These are phyloP conservation scores for Boletus subcaerulescens DNA, from an alignment of 768 basidiomycete species.

Conservation along the genomic window DNA sequence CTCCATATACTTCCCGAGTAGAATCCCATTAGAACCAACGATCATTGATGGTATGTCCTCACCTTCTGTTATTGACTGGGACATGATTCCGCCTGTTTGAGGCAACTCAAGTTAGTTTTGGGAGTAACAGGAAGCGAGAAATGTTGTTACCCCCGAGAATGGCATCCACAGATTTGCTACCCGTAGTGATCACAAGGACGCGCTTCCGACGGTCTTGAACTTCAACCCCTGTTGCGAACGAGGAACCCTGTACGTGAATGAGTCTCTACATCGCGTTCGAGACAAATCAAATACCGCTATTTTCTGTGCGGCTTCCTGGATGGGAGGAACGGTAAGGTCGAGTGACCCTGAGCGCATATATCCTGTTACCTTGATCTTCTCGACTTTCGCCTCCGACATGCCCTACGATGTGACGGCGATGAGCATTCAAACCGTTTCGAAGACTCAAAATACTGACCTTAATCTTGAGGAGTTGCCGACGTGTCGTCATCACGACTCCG, in stretches of 20 bases:
- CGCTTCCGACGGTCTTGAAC: conserved; percentile 82
- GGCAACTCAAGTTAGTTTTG: neutral
- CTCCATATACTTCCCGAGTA: conserved; percentile 73
- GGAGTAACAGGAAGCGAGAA: neutral
- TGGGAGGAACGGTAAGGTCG: neutral
- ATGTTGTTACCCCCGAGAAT: conserved; percentile 72
- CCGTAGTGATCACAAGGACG: conserved; percentile 84
- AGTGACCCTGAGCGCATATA: conserved; percentile 8
- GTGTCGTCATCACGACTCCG: conserved; percentile 88
- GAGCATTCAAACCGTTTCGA: neutral
- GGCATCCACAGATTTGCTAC: conserved; percentile 86
- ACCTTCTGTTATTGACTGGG: conserved; percentile 94
- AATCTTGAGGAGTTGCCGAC: conserved; percentile 87
- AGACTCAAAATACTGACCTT: conserved; percentile 53
- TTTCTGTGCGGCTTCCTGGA: conserved; percentile 86
- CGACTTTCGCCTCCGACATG: conserved; percentile 95
- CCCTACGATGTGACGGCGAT: conserved; percentile 49
- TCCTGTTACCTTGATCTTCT: conserved; percentile 80
- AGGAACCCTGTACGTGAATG: conserved; percentile 62
- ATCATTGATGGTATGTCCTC: neutral
- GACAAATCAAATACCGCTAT: conserved; percentile 51
- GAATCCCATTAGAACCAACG: neutral
- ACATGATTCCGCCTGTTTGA: conserved; percentile 74
- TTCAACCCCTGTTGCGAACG: conserved; percentile 89
- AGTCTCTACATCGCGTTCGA: neutral